phyloP scores from a whole-genome alignment of 73 alveolate species.

The Diophrys appendiculata region DNA sequence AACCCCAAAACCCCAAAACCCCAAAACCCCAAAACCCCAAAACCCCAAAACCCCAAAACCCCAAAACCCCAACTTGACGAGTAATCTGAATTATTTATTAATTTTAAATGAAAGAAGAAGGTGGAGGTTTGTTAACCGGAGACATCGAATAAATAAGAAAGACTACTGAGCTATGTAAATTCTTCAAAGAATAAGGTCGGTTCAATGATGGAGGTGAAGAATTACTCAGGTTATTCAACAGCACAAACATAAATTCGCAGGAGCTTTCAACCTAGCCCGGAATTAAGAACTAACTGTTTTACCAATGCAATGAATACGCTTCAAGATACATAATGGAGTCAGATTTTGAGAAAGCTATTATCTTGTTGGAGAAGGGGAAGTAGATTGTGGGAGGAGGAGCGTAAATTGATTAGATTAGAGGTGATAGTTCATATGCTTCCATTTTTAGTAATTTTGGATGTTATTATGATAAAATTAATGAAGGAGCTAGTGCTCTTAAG shows the following conservation, averaged over 20 bases:
- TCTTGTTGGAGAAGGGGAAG: conserved; percentile 6
- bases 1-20: too few species aligned
- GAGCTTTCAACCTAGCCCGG: neutral
- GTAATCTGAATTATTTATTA: too few species aligned
- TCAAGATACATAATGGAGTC: neutral
- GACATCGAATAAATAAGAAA: neutral
- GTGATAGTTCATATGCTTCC: neutral
- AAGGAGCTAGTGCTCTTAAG: neutral
- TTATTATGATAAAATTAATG: neutral
- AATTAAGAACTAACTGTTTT: neutral
- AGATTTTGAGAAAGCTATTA: conserved; percentile 7
- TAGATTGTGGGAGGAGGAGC: neutral
- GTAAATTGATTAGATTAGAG: neutral
- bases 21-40: too few species aligned
- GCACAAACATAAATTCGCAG: neutral
- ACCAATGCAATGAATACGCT: conserved; percentile 10
- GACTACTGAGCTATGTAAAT: conserved; percentile 10
- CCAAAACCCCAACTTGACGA: too few species aligned
- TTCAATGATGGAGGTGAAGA: conserved; percentile 8
- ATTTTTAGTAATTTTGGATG: conserved; percentile 1
- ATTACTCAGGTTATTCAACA: neutral
- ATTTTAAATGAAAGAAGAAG: too few species aligned
- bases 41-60: too few species aligned
- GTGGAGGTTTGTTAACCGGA: too few species aligned
- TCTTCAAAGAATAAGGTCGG: conserved; percentile 13